Evolutionary conservation across 306 rosid species (phyloP).

Genomic region (Medicago truncatula): MtrunA17r5.0-ANR NC_053049.1:11427001-11427500

Average conservation of each 20-base stretch:
- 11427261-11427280: background rate
- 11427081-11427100: constrained; percentile 46
- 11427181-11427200: constrained; percentile 1
- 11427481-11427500: no score
- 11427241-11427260: background rate
- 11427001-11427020: constrained; percentile 38
- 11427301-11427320: no score
- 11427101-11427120: constrained; percentile 5
- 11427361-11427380: no score
- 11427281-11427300: no score
- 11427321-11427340: no score
- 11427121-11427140: constrained; percentile 29
- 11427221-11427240: background rate
- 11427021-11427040: constrained; percentile 37
- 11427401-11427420: no score
- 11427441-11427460: no score
- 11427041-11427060: constrained; percentile 6
- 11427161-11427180: constrained; percentile 30
- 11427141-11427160: constrained; percentile 1
- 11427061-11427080: constrained; percentile 15
- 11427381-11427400: no score
- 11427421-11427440: no score
- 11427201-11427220: constrained; percentile 14
- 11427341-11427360: no score
- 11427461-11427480: no score